These are phyloP conservation scores for Mortierella hygrophila DNA, from an alignment of 192 early-diverging fungal genomes.

Conservation along the genomic window DNA sequence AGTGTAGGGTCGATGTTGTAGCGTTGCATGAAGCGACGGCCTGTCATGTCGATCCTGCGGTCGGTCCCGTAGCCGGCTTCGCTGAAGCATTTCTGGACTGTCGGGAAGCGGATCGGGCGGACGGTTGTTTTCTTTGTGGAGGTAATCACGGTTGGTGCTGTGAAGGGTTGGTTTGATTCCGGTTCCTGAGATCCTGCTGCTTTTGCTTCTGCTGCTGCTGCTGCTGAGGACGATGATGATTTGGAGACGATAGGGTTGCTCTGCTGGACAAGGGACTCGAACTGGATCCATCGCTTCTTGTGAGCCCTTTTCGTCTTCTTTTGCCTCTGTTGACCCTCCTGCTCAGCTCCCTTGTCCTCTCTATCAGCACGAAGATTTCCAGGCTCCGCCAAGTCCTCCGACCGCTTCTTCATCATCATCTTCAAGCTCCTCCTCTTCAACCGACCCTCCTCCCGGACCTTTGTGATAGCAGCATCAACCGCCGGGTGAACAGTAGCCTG, in stretches of 20 bases:
- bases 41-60: conserved; percentile 40
- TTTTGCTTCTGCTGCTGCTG: background rate
- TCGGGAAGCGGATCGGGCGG: conserved; percentile 11
- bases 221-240: background rate
- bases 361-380: background rate
- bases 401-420: background rate
- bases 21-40: conserved; percentile 34
- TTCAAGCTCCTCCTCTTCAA: conserved; percentile 9
- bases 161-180: conserved; percentile 2
- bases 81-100: conserved; percentile 29
- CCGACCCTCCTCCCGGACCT: background rate
- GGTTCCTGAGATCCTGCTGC: background rate
- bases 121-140: background rate
- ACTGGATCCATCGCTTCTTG: conserved; percentile 29
- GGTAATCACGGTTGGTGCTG: background rate
- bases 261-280: conserved; percentile 17
- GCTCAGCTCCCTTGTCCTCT: no score
- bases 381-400: background rate
- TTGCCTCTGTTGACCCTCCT: background rate
- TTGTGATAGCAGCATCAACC: background rate
- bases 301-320: background rate
- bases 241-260: conserved; percentile 5
- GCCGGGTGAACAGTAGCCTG: background rate
- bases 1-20: conserved; percentile 29
- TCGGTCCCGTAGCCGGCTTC: conserved; percentile 37